A percentile compares a stretch with the other conserved stretches of the same genome.
phyloP scores from a whole-genome alignment of 2,329 filamentous ascomycete species.

The Hymenoscyphus albidus region DNA sequence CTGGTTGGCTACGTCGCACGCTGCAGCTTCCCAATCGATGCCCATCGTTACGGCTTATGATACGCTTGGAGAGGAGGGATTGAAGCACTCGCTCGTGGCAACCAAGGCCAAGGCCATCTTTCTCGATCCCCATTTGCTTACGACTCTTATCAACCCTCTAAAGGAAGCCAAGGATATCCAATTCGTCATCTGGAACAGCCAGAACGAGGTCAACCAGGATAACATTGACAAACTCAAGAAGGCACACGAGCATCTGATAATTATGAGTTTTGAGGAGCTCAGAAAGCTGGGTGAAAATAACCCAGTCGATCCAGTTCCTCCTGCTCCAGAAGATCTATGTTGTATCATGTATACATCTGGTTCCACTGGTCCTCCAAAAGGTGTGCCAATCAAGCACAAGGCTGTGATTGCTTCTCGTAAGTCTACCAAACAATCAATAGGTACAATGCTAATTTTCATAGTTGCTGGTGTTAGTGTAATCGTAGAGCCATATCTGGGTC shows the following conservation, averaged over 20 bases:
- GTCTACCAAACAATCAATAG: slow-evolving; percentile 55
- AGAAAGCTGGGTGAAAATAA: slow-evolving; percentile 53
- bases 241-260: slow-evolving; percentile 51
- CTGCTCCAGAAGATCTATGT: slow-evolving; percentile 71
- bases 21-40: slow-evolving; percentile 77
- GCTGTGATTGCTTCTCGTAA: slow-evolving; percentile 76
- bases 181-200: slow-evolving; percentile 60
- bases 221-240: slow-evolving; percentile 50
- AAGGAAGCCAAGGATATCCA: slow-evolving; percentile 54
- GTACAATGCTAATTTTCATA: slow-evolving; percentile 32
- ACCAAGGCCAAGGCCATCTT: slow-evolving; percentile 81
- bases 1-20: slow-evolving; percentile 82
- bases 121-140: slow-evolving; percentile 73
- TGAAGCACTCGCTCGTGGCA: slow-evolving; percentile 81
- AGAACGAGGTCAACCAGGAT: slow-evolving; percentile 47
- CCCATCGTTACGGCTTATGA: slow-evolving; percentile 94
- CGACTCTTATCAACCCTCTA: slow-evolving; percentile 54
- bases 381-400: slow-evolving; percentile 79
- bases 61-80: slow-evolving; percentile 78
- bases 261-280: slow-evolving; percentile 53
- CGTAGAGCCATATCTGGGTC: slow-evolving; percentile 73
- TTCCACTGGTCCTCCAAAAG: slow-evolving; percentile 85
- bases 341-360: slow-evolving; percentile 88
- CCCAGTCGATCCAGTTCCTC: slow-evolving; percentile 66
- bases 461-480: slow-evolving; percentile 77